Percentiles rank a stretch among this genome's conserved stretches.
These are phyloP conservation scores for Ogataea trehalophila DNA, from an alignment of 805 yeast species.

Conservation along the genomic window DNA sequence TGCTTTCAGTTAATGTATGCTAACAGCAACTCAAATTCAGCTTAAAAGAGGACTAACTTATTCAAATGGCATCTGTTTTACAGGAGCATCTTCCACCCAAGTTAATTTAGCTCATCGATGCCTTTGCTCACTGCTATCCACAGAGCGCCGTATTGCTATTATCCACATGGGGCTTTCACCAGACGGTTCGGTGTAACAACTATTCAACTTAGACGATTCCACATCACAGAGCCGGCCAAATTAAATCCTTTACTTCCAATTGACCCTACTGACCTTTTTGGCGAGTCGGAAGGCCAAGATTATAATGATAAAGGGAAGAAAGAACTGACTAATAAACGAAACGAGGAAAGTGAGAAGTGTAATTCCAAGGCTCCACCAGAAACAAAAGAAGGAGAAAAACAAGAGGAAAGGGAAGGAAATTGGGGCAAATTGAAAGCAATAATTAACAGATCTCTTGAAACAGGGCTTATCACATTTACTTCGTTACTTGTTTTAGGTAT, in stretches of 20 bases:
- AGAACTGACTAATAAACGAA: conserved; percentile 19
- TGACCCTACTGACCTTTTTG: conserved; percentile 36
- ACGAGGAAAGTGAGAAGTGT: conserved; percentile 9
- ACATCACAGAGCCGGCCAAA: neutral
- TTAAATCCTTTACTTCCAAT: conserved; percentile 39
- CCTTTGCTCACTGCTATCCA: too few relatives aligned
- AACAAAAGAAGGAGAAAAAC: neutral
- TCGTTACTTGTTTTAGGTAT: conserved; percentile 63
- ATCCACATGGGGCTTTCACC: too few relatives aligned
- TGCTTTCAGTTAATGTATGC: too few relatives aligned
- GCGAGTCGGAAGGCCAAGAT: conserved; percentile 26
- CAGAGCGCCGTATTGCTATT: too few relatives aligned
- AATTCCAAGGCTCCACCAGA: conserved; percentile 1
- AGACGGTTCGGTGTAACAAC: too few relatives aligned
- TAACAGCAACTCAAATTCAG: too few relatives aligned
- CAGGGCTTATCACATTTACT: conserved; percentile 67
- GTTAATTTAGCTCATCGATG: too few relatives aligned
- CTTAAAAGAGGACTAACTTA: too few relatives aligned
- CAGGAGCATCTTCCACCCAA: too few relatives aligned
- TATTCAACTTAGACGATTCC: neutral
- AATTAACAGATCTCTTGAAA: conserved; percentile 48
- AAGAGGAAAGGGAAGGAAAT: conserved; percentile 3
- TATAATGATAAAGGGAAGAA: conserved; percentile 28
- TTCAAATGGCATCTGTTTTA: too few relatives aligned
- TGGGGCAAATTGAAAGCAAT: conserved; percentile 15